Conservation (phyloP, 495 filamentous ascomycete species). For the Aeminium ludgeri region DNA sequence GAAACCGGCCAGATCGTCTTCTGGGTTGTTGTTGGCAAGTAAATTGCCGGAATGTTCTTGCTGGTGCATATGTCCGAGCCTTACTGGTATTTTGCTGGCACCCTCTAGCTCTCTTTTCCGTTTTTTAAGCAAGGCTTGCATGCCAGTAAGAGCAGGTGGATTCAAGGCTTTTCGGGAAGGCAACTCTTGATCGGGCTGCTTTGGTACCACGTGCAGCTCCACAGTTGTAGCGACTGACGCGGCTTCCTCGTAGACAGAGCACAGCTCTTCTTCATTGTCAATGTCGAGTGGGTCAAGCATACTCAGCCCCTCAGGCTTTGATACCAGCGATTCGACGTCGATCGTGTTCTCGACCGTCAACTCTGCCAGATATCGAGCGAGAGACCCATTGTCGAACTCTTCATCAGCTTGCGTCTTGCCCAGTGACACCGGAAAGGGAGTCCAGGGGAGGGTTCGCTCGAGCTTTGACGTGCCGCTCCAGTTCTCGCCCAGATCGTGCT, state of each 20-base stretch:
- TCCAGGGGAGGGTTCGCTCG: constrained; percentile 30
- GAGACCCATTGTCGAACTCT: constrained; percentile 19
- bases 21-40: neutral
- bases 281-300: constrained; percentile 33
- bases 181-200: too few relatives aligned
- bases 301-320: constrained; percentile 36
- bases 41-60: neutral
- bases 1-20: too few relatives aligned
- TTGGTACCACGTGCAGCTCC: neutral
- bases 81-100: neutral
- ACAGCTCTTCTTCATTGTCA: constrained; percentile 27
- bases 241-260: constrained; percentile 17
- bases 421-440: constrained; percentile 22
- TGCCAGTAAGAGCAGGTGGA: constrained; percentile 2
- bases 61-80: neutral
- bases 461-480: constrained; percentile 30
- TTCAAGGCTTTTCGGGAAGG: neutral
- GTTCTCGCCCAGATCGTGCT: constrained; percentile 3
- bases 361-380: constrained; percentile 16
- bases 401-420: constrained; percentile 22
- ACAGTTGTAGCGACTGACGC: too few relatives aligned
- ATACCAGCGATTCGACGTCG: constrained; percentile 24
- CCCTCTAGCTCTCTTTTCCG: constrained; percentile 19
- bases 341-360: constrained; percentile 16
- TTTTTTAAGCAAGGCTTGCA: constrained; percentile 20